Percentiles rank a stretch among this genome's conserved stretches.
These are phyloP conservation scores for Lindgomyces ingoldianus DNA, from an alignment of 495 filamentous ascomycete species.

Conservation along the genomic window DNA sequence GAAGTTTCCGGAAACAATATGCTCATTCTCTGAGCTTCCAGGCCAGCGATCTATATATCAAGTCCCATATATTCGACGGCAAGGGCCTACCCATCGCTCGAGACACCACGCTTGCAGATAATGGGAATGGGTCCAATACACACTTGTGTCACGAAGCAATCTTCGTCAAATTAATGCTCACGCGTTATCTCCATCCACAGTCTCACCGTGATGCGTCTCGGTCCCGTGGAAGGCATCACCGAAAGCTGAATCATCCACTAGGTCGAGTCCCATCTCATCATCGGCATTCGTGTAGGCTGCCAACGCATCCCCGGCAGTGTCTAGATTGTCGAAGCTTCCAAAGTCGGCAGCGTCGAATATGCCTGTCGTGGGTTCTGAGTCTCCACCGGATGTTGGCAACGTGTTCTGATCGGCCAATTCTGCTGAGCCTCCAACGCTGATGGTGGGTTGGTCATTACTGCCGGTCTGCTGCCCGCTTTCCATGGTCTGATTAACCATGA, in stretches of 20 bases:
- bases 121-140: too few species aligned
- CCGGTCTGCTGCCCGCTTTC: slow-evolving; percentile 27
- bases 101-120: too few species aligned
- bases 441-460: neutral
- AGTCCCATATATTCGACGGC: too few species aligned
- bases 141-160: too few species aligned
- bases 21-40: too few species aligned
- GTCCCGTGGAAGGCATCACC: slow-evolving; percentile 64
- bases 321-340: slow-evolving; percentile 57
- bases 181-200: slow-evolving; percentile 15
- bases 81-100: too few species aligned
- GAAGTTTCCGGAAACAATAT: too few species aligned
- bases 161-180: slow-evolving; percentile 4
- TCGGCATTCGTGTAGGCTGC: slow-evolving; percentile 53
- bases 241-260: slow-evolving; percentile 61
- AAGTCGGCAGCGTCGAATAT: slow-evolving; percentile 48
- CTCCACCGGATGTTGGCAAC: slow-evolving; percentile 22
- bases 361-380: slow-evolving; percentile 39
- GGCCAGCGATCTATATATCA: too few species aligned
- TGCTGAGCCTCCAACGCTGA: neutral
- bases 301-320: slow-evolving; percentile 64
- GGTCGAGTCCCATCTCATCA: slow-evolving; percentile 53
- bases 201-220: slow-evolving; percentile 49
- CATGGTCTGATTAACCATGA: slow-evolving; percentile 53
- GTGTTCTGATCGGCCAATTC: slow-evolving; percentile 6